phyloP scores from a whole-genome alignment of 179 eudicot species.

The Heliamphora ciliata region DNA sequence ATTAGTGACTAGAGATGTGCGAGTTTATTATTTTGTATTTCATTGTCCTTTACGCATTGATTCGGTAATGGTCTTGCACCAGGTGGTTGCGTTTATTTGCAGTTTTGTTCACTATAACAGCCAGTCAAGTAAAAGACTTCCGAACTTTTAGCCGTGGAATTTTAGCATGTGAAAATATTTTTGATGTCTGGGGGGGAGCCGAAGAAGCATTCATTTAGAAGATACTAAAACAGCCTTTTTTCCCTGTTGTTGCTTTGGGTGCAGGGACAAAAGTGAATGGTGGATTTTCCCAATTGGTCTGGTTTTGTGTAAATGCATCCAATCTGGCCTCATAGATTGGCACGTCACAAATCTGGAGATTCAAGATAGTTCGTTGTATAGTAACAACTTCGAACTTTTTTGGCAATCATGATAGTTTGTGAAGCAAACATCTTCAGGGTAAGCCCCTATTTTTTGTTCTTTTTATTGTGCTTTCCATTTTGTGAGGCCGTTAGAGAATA shows the following conservation, averaged over 20 bases:
- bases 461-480: conserved; percentile 14
- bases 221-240: not conserved
- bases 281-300: conserved; percentile 89
- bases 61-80: conserved; percentile 21
- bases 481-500: conserved; percentile 4
- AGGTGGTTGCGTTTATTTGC: conserved; percentile 83
- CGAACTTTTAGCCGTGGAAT: conserved; percentile 86
- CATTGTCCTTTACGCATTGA: not conserved
- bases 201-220: not conserved
- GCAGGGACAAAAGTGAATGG: conserved; percentile 99
- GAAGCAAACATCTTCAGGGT: not conserved
- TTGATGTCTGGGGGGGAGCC: no score
- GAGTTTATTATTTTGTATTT: not conserved
- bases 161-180: conserved; percentile 63
- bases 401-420: conserved; percentile 59
- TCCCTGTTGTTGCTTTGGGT: conserved; percentile 7
- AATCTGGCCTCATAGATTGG: conserved; percentile 86
- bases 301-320: conserved; percentile 77
- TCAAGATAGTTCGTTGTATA: conserved; percentile 94
- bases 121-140: conserved; percentile 49
- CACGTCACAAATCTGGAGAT: conserved; percentile 96
- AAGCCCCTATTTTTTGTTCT: not conserved
- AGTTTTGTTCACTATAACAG: conserved; percentile 63
- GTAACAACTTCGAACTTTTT: conserved; percentile 71
- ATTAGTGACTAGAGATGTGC: not conserved